Percentiles rank a stretch among this genome's conserved stretches.
Evolutionary conservation across 768 basidiomycete genomes (phyloP).

Genomic region (Macrolepiota albuminosa): DNA sequence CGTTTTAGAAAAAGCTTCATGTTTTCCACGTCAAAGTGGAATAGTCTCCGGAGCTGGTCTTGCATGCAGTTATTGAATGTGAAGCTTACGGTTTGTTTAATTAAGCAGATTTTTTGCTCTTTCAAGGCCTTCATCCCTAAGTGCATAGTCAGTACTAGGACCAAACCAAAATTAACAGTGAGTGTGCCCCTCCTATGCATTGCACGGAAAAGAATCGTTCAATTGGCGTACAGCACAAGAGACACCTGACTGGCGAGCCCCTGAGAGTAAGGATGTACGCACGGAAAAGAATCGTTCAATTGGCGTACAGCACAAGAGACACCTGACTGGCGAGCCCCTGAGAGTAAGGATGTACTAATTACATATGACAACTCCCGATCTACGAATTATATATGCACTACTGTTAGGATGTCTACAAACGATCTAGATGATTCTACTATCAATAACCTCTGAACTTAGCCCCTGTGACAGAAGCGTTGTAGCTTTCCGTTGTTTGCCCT

Average conservation of each 20-base stretch:
- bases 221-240: not conserved
- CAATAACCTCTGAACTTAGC: not conserved
- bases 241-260: not conserved
- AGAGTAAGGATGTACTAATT: not conserved
- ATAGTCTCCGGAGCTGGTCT: too few relatives aligned
- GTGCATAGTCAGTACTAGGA: too few relatives aligned
- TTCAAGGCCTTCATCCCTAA: too few relatives aligned
- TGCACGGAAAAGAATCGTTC: not conserved
- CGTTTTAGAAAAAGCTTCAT: not conserved
- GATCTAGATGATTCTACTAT: not conserved
- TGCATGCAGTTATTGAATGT: too few relatives aligned
- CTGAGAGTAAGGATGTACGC: not conserved
- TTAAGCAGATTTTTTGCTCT: not conserved
- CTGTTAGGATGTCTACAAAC: not conserved
- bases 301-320: not conserved
- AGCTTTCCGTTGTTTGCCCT: constrained; percentile 39
- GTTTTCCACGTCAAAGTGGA: too few relatives aligned
- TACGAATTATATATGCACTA: not conserved
- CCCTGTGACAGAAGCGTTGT: constrained; percentile 20
- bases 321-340: not conserved
- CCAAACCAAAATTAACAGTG: too few relatives aligned
- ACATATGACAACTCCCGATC: not conserved
- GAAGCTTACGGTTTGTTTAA: too few relatives aligned
- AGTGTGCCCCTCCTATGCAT: not conserved
- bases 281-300: not conserved